Evolutionary conservation across 2,329 filamentous ascomycete species (phyloP).

Genomic region (Hymenoscyphus linearis): DNA sequence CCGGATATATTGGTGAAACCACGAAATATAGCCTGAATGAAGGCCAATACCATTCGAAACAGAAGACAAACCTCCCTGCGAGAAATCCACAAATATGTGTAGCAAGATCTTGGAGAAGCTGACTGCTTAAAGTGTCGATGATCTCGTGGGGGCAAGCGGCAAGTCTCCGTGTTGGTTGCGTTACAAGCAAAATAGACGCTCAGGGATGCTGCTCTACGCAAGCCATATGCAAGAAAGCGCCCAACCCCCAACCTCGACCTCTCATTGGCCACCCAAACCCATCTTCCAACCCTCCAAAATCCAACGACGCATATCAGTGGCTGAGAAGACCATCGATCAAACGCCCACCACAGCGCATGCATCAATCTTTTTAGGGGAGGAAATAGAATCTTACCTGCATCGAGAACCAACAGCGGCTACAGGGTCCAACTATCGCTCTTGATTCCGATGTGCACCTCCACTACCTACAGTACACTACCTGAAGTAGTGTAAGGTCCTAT

Average conservation of each 20-base stretch:
- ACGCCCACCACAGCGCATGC: slow-evolving; percentile 1
- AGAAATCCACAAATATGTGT: neutral
- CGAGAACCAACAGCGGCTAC: slow-evolving; percentile 18
- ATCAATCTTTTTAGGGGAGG: neutral
- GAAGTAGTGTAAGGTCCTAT: slow-evolving; percentile 17
- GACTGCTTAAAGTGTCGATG: neutral
- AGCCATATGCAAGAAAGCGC: neutral
- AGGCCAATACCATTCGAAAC: neutral
- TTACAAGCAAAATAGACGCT: neutral
- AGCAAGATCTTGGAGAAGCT: neutral
- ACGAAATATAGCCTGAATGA: neutral
- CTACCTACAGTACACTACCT: neutral
- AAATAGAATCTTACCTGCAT: slow-evolving; percentile 17
- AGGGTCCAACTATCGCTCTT: slow-evolving; percentile 1
- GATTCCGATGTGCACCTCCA: neutral
- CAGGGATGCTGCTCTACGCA: neutral
- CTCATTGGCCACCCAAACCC: neutral
- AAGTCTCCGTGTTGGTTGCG: neutral
- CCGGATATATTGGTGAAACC: neutral
- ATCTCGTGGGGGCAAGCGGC: neutral
- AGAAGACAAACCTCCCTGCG: neutral
- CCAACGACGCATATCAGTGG: slow-evolving; percentile 8
- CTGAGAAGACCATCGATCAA: neutral
- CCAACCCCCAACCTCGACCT: neutral
- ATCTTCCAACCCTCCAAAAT: neutral